These are phyloP conservation scores for Colletotrichum noveboracense DNA, from an alignment of 2,329 filamentous ascomycete species.

Conservation along the genomic window DNA sequence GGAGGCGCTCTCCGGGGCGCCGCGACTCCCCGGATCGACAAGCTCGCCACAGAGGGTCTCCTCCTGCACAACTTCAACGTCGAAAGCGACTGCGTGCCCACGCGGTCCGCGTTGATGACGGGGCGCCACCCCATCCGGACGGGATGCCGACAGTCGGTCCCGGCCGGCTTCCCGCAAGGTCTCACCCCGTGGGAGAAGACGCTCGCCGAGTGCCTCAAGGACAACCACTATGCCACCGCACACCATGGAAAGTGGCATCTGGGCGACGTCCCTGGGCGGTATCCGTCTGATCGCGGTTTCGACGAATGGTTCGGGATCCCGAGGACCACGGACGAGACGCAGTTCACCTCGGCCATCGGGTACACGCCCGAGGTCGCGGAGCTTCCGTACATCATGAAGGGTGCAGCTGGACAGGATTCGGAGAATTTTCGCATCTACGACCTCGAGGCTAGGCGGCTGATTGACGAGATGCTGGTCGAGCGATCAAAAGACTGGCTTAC, in stretches of 20 bases:
- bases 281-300: slow-evolving; percentile 39
- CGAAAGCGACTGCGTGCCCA: slow-evolving; percentile 40
- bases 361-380: slow-evolving; percentile 36
- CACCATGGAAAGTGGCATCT: slow-evolving; percentile 43
- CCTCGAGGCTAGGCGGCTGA: slow-evolving; percentile 31
- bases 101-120: slow-evolving; percentile 38
- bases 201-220: slow-evolving; percentile 33
- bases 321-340: slow-evolving; percentile 38
- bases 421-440: slow-evolving; percentile 37
- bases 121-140: slow-evolving; percentile 39
- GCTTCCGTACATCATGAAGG: slow-evolving; percentile 38
- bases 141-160: slow-evolving; percentile 36
- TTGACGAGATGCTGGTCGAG: slow-evolving; percentile 37
- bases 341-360: slow-evolving; percentile 36
- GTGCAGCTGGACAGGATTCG: slow-evolving; percentile 27
- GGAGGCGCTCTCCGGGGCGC: slow-evolving; percentile 36
- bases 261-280: slow-evolving; percentile 37
- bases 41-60: slow-evolving; percentile 34
- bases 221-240: slow-evolving; percentile 29
- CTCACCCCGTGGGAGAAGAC: slow-evolving; percentile 36
- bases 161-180: slow-evolving; percentile 36
- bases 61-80: slow-evolving; percentile 42
- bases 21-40: slow-evolving; percentile 36
- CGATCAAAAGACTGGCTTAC: slow-evolving; percentile 35
- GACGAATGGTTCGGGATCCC: slow-evolving; percentile 43